phyloP scores from a whole-genome alignment of 1,284 basidiomycete species.

The Heterobasidion parviporum region DNA sequence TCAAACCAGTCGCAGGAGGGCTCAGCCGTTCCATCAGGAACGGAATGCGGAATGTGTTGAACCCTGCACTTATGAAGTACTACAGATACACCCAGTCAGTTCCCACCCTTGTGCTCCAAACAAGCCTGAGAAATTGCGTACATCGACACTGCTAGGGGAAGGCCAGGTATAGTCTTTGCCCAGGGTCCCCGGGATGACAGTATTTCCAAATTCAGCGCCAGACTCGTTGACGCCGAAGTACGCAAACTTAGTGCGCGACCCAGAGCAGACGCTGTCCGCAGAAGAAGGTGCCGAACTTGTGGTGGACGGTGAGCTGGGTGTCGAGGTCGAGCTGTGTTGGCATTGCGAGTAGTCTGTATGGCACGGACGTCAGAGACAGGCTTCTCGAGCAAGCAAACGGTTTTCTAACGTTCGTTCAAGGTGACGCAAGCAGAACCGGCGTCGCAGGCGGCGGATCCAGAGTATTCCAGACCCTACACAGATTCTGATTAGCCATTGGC shows the following conservation, averaged over 20 bases:
- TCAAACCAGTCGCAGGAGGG: constrained; percentile 42
- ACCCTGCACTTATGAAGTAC: constrained; percentile 47
- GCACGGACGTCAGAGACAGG: neutral
- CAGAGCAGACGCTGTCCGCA: constrained; percentile 6
- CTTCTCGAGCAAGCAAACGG: neutral
- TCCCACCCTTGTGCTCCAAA: neutral
- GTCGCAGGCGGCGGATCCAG: constrained; percentile 21
- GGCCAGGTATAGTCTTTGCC: constrained; percentile 44
- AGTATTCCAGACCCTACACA: constrained; percentile 17
- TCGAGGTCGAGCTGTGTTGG: constrained; percentile 13
- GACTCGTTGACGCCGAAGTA: constrained; percentile 58
- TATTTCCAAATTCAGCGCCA: constrained; percentile 49
- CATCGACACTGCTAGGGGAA: constrained; percentile 35
- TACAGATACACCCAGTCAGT: constrained; percentile 11
- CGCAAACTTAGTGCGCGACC: constrained; percentile 42
- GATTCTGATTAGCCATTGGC: neutral
- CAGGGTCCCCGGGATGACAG: constrained; percentile 36
- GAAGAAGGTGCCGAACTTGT: constrained; percentile 3
- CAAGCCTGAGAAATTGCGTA: constrained; percentile 13
- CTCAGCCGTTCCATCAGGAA: constrained; percentile 51
- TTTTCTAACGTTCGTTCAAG: constrained; percentile 16
- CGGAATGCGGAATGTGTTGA: constrained; percentile 58
- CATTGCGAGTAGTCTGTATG: constrained; percentile 21
- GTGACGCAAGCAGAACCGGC: constrained; percentile 16
- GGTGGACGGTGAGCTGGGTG: constrained; percentile 5